Conservation (phyloP, 2,329 filamentous ascomycete genomes). For the Trichoderma lentiforme region DNA sequence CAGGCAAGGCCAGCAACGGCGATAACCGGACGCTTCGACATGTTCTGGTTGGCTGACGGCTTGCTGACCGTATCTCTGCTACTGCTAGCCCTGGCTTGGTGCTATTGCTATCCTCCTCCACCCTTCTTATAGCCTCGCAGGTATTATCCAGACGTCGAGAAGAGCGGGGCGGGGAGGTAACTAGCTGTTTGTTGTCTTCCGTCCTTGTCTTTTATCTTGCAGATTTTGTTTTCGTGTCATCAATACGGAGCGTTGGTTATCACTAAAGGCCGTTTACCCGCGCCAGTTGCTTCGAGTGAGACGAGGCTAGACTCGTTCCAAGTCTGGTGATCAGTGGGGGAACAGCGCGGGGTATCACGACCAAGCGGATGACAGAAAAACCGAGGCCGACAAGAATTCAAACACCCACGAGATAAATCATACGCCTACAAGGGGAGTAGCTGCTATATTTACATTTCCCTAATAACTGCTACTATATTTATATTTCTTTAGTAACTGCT, state of each 20-base stretch:
- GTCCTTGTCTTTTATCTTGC: not conserved
- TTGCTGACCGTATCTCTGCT: not conserved
- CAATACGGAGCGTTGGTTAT: not conserved
- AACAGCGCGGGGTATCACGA: constrained; percentile 2
- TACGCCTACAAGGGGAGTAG: too few relatives aligned
- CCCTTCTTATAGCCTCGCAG: constrained; percentile 6
- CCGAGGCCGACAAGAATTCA: too few relatives aligned
- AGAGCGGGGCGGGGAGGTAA: not conserved
- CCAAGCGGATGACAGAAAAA: too few relatives aligned
- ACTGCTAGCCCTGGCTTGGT: not conserved
- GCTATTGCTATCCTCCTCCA: constrained; percentile 3
- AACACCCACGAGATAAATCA: too few relatives aligned
- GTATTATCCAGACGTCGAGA: not conserved
- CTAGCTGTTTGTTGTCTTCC: not conserved
- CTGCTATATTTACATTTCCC: too few relatives aligned
- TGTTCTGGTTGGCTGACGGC: constrained; percentile 7
- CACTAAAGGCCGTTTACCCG: constrained; percentile 1
- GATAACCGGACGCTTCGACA: constrained; percentile 38
- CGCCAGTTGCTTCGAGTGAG: not conserved
- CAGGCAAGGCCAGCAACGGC: constrained; percentile 51
- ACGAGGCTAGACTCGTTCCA: not conserved
- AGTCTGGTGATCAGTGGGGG: constrained; percentile 11
- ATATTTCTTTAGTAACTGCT: too few relatives aligned
- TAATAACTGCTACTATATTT: too few relatives aligned
- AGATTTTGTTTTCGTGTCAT: not conserved